These are phyloP conservation scores for Ophiobolus disseminans DNA, from an alignment of 2,329 filamentous ascomycete genomes.

Conservation along the genomic window DNA sequence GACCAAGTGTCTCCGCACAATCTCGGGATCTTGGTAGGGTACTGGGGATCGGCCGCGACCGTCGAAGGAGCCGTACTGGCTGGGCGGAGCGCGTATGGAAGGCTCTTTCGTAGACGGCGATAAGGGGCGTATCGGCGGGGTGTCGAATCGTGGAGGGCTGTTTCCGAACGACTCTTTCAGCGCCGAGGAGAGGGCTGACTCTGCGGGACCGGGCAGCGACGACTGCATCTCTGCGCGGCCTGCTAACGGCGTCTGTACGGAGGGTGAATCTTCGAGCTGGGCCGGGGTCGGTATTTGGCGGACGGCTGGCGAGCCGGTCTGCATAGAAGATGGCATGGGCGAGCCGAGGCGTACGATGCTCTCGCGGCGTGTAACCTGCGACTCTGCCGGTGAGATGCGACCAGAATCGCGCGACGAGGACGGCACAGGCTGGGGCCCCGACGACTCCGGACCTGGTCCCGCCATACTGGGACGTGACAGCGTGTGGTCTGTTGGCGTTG, in stretches of 20 bases:
- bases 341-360: conserved; percentile 64
- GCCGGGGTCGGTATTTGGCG: conserved; percentile 60
- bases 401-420: conserved; percentile 34
- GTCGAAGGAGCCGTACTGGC: conserved; percentile 87
- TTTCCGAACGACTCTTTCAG: conserved; percentile 76
- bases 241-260: conserved; percentile 67
- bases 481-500: conserved; percentile 5
- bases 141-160: conserved; percentile 72
- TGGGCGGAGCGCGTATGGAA: conserved; percentile 63
- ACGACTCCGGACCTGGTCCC: conserved; percentile 25
- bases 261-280: conserved; percentile 52
- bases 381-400: conserved; percentile 35
- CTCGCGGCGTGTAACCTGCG: conserved; percentile 56
- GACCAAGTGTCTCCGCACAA: conserved; percentile 88
- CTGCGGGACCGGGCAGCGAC: conserved; percentile 75
- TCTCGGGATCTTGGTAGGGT: conserved; percentile 86
- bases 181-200: conserved; percentile 89
- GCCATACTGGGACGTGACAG: conserved; percentile 22
- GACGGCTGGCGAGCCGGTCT: conserved; percentile 55
- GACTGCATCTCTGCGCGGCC: conserved; percentile 63
- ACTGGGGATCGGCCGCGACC: conserved; percentile 64
- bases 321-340: conserved; percentile 59
- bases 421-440: conserved; percentile 39
- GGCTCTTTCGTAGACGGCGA: conserved; percentile 61
- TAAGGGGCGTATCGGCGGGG: conserved; percentile 60